Percentiles rank a stretch among this genome's conserved stretches.
Evolutionary conservation across 2,329 filamentous ascomycete genomes (phyloP).

Genomic region (Xylaria sp.): DNA sequence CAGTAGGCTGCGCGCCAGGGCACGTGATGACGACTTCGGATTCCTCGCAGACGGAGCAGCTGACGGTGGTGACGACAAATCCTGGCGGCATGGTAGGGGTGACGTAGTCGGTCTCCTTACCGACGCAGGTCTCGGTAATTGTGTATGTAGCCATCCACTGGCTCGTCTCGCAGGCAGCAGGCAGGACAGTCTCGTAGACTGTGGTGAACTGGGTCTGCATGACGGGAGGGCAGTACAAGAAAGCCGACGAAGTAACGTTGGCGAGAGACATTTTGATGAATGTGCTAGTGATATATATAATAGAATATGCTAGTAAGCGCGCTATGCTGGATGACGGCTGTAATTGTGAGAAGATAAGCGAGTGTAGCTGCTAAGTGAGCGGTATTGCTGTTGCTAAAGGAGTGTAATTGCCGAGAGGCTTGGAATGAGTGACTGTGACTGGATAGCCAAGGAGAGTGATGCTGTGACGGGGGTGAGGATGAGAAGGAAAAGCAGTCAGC

Average conservation of each 20-base stretch:
- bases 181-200: constrained; percentile 52
- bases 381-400: constrained; percentile 31
- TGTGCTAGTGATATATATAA: constrained; percentile 21
- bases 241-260: constrained; percentile 48
- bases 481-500: constrained; percentile 20
- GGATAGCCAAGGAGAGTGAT: constrained; percentile 34
- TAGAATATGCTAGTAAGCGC: constrained; percentile 15
- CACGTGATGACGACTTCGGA: constrained; percentile 53
- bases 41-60: constrained; percentile 50
- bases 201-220: constrained; percentile 51
- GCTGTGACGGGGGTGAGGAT: constrained; percentile 31
- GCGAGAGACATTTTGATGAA: constrained; percentile 43
- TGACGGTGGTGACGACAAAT: constrained; percentile 54
- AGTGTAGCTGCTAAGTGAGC: constrained; percentile 34
- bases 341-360: constrained; percentile 5
- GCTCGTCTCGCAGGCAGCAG: constrained; percentile 54
- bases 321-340: constrained; percentile 16
- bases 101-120: constrained; percentile 47
- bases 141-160: constrained; percentile 57
- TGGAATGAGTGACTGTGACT: constrained; percentile 45
- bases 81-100: constrained; percentile 51
- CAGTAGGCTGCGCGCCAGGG: constrained; percentile 50
- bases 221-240: constrained; percentile 48
- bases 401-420: constrained; percentile 43
- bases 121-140: constrained; percentile 52